Base-by-base conservation (phyloP, 345 rosid species). In the Moricandia moricandioides region DNA sequence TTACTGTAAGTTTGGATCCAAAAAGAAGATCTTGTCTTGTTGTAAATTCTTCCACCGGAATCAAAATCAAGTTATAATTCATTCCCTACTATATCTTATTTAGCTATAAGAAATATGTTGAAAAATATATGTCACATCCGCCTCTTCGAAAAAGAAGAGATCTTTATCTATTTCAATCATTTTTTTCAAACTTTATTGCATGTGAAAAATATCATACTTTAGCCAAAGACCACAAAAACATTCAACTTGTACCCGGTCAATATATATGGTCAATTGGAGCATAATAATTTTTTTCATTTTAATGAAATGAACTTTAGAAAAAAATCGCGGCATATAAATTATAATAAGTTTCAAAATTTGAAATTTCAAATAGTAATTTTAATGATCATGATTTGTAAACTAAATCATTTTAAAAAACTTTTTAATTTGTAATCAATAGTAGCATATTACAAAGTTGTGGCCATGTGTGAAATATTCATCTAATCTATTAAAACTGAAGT, bases 171-270 rank as follows among this genome's bases (percentile, higher is more conserved):
- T 70, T 70, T 70, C 67, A 57, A 35, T 77, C 80, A 71, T n/a
- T n/a, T 71, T 77, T 77, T 77, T 43, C n/a, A 56, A 17, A 58
- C 76, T 71, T 77, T 45, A 47, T 71, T 71, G 72, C 80, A 77
- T 71, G 72, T 71, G 76, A 29, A 77, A 70, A 68, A 65, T 56
- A 57, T 47, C 31, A 57, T 58, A 56, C 55, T 47, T 33, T 65
- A 69, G 40, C 39, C 52, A 3, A 56, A 4, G 34, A 31, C 60
- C 29, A 55, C 69, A 61, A 29, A 27, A 34, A 3, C 39, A 24
- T n/a, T n/a, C 6, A 52, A 18, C 8, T 18, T 62, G 65, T 61
- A 52, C 13, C 68, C 24, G 9, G 30, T 54, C 24, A 21, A 33
- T 54, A 7, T 11, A 54, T 11, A 27, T 63, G 9, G 33, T 51